Evolutionary conservation across 2,329 filamentous ascomycete species (phyloP), one percentile per base, ranked within the genome.

Genomic region (Sporothrix curviconia): DNA sequence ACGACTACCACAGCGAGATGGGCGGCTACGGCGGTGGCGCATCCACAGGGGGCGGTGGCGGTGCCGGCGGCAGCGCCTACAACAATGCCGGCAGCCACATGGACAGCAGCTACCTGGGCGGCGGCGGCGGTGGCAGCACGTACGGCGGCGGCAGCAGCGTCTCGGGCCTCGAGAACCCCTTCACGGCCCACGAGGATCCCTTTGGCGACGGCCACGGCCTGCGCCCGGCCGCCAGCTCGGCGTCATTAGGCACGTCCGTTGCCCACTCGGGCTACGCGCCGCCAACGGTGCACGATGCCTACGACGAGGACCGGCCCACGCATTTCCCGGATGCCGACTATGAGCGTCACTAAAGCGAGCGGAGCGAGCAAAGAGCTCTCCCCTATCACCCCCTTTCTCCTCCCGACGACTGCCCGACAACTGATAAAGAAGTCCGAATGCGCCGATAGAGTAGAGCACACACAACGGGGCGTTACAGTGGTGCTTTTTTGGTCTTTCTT

Each of bases 251-350:
- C 52, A 56, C 59, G 9, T 54, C 56, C 7, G 39, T 50, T 0
- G 55, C 44, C 9, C 60, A 69, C 59, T 56, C 66, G 61, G 28
- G 64, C 64, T 79, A 73, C 61, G 72, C 68, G 40, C 71, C 71
- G 7, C 73, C 73, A 6, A 69, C 71, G 1, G 70, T 71, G 4
- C 68, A 73, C 22, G 72, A 75, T 19, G 72, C 73, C 28, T 79
- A 76, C 61, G 73, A 76, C 47, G 74, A 78, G 54, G 69, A 72
- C 53, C 66, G 68, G 59, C 78, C 80, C 0, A 78, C 72, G 19
- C 76, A 78, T 55, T 86, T 85, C 66, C 82, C 83, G 2, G 68
- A 71, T 19, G 83, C 68, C 36, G 77, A 83, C 66, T 85, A 86
- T 66, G 79, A 83, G 64, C 74, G 79, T 60, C 58, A 75, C 72